These are phyloP conservation scores for Phytopythium aichiense DNA, from an alignment of 352 stramenopile species.

Conservation along the genomic window DNA sequence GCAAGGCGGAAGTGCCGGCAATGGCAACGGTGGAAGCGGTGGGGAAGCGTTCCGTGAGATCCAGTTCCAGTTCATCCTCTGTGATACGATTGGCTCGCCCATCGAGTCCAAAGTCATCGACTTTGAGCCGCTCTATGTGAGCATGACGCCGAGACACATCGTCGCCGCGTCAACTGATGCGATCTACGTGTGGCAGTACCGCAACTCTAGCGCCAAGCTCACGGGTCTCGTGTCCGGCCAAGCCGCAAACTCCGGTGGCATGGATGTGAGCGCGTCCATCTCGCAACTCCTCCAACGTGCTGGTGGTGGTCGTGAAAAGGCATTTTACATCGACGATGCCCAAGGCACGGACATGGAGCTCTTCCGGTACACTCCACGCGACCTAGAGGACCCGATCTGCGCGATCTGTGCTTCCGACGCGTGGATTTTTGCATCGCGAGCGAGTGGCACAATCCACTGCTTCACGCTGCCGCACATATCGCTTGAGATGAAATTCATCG, in stretches of 20 bases:
- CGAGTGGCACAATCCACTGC: constrained; percentile 81
- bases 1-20: constrained; percentile 13
- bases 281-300: constrained; percentile 56
- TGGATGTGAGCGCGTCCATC: constrained; percentile 51
- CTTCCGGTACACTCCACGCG: constrained; percentile 62
- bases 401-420: constrained; percentile 82
- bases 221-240: constrained; percentile 49
- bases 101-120: constrained; percentile 85
- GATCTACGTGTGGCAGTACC: constrained; percentile 95
- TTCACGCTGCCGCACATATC: constrained; percentile 92
- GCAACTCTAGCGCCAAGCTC: constrained; percentile 73
- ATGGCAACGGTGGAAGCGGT: constrained; percentile 13
- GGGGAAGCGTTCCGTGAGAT: constrained; percentile 44
- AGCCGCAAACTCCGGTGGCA: constrained; percentile 24
- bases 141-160: constrained; percentile 87
- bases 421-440: constrained; percentile 79
- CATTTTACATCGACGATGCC: constrained; percentile 88
- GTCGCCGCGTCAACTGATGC: constrained; percentile 72
- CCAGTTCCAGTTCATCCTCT: constrained; percentile 85
- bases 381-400: constrained; percentile 84
- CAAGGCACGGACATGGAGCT: constrained; percentile 69
- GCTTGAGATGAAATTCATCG: constrained; percentile 89
- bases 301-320: constrained; percentile 75
- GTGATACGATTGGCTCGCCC: constrained; percentile 78
- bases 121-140: constrained; percentile 79